Evolutionary conservation across 768 basidiomycete genomes (phyloP).

Genomic region (Lepiota venenata): DNA sequence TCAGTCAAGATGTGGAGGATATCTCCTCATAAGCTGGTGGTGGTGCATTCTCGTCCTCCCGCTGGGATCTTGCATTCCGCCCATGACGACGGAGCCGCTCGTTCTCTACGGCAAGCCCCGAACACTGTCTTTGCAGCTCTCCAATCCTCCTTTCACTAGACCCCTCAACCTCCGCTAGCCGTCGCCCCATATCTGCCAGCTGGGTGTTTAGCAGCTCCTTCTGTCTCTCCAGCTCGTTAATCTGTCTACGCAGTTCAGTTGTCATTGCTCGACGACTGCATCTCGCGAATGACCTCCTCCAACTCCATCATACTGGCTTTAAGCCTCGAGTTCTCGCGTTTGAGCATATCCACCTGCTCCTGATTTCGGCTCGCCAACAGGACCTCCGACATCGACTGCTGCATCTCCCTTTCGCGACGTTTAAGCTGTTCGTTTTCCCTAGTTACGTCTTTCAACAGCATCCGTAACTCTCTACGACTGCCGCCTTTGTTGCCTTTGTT

Average conservation of each 20-base stretch:
- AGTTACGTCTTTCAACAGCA: constrained; percentile 36
- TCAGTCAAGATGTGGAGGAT: constrained; percentile 11
- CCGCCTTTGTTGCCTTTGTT: no score
- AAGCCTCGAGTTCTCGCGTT: constrained; percentile 30
- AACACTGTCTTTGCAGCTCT: constrained; percentile 24
- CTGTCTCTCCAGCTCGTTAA: constrained; percentile 28
- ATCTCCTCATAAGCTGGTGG: constrained; percentile 33
- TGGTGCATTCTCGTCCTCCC: constrained; percentile 24
- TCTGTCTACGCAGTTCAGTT: constrained; percentile 20
- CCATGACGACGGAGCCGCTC: constrained; percentile 3
- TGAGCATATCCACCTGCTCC: constrained; percentile 27
- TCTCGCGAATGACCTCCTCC: constrained; percentile 26
- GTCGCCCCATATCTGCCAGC: constrained; percentile 23
- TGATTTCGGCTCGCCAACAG: constrained; percentile 29
- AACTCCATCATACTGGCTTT: constrained; percentile 28
- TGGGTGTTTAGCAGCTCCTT: constrained; percentile 32
- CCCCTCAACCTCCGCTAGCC: constrained; percentile 20
- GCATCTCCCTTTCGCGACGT: constrained; percentile 29
- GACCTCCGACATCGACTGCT: constrained; percentile 31
- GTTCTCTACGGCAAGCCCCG: constrained; percentile 22
- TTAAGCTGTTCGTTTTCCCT: constrained; percentile 38
- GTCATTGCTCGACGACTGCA: constrained; percentile 27
- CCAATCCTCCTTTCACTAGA: constrained; percentile 23
- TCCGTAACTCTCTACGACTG: constrained; percentile 30
- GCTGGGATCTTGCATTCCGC: constrained; percentile 6